These are phyloP conservation scores for Bauhinia variegata DNA, from an alignment of 306 rosid species.

Conservation along the genomic window DNA sequence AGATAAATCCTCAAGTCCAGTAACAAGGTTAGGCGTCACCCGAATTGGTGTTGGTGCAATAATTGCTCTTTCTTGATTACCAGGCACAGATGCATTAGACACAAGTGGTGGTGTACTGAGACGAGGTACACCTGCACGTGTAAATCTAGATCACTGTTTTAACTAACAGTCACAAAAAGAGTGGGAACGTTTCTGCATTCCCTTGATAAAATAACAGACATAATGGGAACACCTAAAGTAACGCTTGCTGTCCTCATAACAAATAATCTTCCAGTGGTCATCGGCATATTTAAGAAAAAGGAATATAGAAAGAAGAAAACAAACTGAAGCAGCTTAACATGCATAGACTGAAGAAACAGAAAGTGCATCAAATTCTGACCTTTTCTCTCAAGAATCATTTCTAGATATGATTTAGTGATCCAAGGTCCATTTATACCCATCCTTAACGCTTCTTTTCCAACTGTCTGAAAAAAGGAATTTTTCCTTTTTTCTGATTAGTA, in stretches of 20 bases:
- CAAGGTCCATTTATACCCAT: constrained; percentile 81
- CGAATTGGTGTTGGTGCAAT: constrained; percentile 96
- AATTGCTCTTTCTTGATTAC: constrained; percentile 64
- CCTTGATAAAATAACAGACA: constrained; percentile 32
- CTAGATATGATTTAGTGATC: constrained; percentile 96
- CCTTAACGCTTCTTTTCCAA: constrained; percentile 87
- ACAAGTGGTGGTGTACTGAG: constrained; percentile 95
- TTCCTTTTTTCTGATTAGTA: constrained; percentile 29
- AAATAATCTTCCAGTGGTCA: constrained; percentile 20
- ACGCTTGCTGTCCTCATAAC: constrained; percentile 14
- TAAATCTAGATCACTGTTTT: constrained; percentile 24
- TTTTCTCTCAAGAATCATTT: constrained; percentile 95
- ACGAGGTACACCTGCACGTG: constrained; percentile 92
- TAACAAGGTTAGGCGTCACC: constrained; percentile 65
- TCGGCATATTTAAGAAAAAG: constrained; percentile 20
- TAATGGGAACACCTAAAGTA: constrained; percentile 20
- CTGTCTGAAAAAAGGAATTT: constrained; percentile 61
- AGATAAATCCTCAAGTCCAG: constrained; percentile 83
- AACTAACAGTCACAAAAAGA: constrained; percentile 29
- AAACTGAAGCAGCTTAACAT: constrained; percentile 18
- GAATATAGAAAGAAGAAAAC: constrained; percentile 13
- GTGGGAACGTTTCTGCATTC: constrained; percentile 12
- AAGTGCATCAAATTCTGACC: constrained; percentile 48
- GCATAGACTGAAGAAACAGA: background rate
- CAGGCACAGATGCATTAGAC: constrained; percentile 55